phyloP scores from a whole-genome alignment of 352 stramenopile species.

The Phytophthora meadii region DNA sequence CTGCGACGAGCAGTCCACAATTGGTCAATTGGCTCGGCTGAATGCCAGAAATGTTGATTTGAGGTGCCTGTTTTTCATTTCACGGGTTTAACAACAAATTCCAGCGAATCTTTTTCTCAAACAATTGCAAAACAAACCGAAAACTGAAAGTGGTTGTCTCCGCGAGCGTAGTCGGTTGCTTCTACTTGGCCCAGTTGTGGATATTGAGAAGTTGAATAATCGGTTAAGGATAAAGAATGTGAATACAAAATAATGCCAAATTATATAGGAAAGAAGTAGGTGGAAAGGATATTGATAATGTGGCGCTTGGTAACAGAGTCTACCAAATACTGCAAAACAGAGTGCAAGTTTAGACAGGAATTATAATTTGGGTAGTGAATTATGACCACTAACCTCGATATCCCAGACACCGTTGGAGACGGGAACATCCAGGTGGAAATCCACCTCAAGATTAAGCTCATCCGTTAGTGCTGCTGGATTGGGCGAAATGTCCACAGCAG shows the following conservation, averaged over 20 bases:
- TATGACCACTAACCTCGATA: slow-evolving; percentile 58
- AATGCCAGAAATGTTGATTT: slow-evolving; percentile 80
- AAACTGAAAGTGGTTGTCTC: slow-evolving; percentile 88
- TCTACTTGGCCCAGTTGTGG: slow-evolving; percentile 80
- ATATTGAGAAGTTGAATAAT: slow-evolving; percentile 18
- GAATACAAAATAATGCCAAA: background rate
- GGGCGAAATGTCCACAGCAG: slow-evolving; percentile 82
- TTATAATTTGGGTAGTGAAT: background rate
- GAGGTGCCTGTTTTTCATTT: slow-evolving; percentile 43
- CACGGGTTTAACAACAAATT: too few species aligned
- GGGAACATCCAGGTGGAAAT: slow-evolving; percentile 74
- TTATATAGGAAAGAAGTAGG: background rate
- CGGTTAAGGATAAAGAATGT: slow-evolving; percentile 42
- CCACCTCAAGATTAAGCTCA: slow-evolving; percentile 83
- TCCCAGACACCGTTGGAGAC: slow-evolving; percentile 77
- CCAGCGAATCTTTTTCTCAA: too few species aligned
- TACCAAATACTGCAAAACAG: slow-evolving; percentile 71
- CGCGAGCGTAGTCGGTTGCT: slow-evolving; percentile 61
- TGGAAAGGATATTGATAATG: slow-evolving; percentile 88
- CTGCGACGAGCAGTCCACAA: slow-evolving; percentile 87
- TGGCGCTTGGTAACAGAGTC: slow-evolving; percentile 86
- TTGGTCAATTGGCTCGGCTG: slow-evolving; percentile 87
- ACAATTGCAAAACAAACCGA: slow-evolving; percentile 52
- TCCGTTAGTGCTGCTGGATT: slow-evolving; percentile 80
- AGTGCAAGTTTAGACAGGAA: slow-evolving; percentile 3